Evolutionary conservation across 78 protist genomes (phyloP), one percentile per base, ranked within the genome.

Genomic region (Dictyostelium citrinum): DNA sequence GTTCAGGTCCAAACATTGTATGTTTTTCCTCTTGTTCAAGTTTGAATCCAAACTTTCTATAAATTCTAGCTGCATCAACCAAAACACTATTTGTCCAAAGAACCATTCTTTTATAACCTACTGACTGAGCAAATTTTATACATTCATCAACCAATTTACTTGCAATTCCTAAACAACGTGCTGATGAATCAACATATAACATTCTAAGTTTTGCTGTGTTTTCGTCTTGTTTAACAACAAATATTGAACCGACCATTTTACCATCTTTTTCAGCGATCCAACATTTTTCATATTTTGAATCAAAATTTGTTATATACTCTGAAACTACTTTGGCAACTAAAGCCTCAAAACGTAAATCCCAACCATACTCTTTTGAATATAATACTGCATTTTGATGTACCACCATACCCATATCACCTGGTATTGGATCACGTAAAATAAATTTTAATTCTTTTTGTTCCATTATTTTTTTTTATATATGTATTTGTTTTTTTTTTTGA

Each of bases 211-310:
- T 74, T 39, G 80, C 80, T 17, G 80, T 74, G 0, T 16, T 35
- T 74, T 74, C 60, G 39, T 74, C 80, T 0, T 74, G 80, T 20
- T 39, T 35, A 39, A 74, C 80, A 33, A 74, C 51, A 39, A 74
- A 74, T 1, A 74, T 74, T 6, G 80, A 74, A 22, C 80, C 80
- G 22, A 74, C 80, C 10, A 39, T 45, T 39, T 74, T 33, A 33
- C 80, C 80, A 39, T 74, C 80, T 20, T 35, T 35, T 39, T 74
- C 80, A 17, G 80, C 80, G 4, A 74, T 74, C 80, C 80, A 74
- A 74, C 80, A 74, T 39, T 39, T 33, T 39, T 74, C 80, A 16
- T 10, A 74, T 39, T 20, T 39, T 74, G 24, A 4, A 74, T 74
- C 80, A 74, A 35, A 74, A 2, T 74, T 22, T 7, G 46, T 22